A percentile compares a stretch with the other conserved stretches of the same genome.
These are phyloP conservation scores for Apophysomyces elegans DNA, from an alignment of 371 early-diverging fungal species.

Conservation along the genomic window DNA sequence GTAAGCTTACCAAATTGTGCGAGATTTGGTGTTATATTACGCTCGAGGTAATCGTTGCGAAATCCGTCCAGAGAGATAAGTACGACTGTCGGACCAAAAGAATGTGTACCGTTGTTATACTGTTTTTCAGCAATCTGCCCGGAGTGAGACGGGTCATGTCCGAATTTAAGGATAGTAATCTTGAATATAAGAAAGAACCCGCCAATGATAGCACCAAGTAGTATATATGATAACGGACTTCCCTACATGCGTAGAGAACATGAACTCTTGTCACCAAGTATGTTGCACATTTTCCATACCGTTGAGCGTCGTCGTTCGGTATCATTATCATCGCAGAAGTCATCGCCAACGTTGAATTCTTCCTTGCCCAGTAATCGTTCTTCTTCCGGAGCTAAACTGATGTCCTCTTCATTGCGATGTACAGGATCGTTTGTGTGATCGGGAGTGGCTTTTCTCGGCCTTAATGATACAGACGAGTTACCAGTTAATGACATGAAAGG, in stretches of 20 bases:
- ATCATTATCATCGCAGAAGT: constrained; percentile 11
- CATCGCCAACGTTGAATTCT: constrained; percentile 8
- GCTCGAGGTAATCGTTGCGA: constrained; percentile 80
- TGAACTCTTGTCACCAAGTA: neutral
- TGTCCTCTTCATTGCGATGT: constrained; percentile 7
- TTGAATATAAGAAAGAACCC: constrained; percentile 33
- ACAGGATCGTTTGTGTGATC: neutral
- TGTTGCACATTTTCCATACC: neutral
- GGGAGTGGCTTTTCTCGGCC: constrained; percentile 15
- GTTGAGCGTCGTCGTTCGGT: neutral
- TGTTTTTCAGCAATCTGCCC: constrained; percentile 28
- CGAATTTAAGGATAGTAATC: constrained; percentile 21
- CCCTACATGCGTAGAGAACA: neutral
- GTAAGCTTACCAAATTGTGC: constrained; percentile 54
- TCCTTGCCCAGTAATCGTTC: constrained; percentile 13
- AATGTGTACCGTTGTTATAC: constrained; percentile 68
- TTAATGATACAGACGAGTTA: constrained; percentile 16
- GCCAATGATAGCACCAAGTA: constrained; percentile 29
- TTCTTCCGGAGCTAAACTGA: constrained; percentile 6
- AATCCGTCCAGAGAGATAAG: constrained; percentile 93
- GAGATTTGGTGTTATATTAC: constrained; percentile 75
- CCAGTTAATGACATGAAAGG: constrained; percentile 10
- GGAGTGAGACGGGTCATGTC: constrained; percentile 19
- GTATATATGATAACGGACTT: constrained; percentile 7
- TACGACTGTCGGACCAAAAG: constrained; percentile 79